A percentile compares a stretch with the other conserved stretches of the same genome.
phyloP scores from a whole-genome alignment of 768 basidiomycete species.

The Lyophyllum shimeji region DNA sequence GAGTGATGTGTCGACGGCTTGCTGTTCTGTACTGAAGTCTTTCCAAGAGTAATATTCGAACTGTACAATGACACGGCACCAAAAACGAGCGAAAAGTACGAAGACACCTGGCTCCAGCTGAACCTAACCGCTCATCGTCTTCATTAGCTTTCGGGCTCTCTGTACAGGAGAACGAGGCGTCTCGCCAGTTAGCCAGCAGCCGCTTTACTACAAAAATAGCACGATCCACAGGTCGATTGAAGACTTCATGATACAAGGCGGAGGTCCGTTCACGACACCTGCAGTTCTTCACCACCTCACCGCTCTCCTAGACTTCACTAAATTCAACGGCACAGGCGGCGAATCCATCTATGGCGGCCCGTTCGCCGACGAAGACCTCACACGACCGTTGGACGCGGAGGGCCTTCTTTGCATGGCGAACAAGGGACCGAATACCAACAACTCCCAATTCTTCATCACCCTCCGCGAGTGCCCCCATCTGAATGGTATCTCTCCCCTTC shows the following conservation, averaged over 20 bases:
- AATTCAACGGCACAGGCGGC: constrained; percentile 76
- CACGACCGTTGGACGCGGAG: constrained; percentile 58
- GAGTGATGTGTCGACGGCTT: constrained; percentile 9
- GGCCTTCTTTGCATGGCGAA: constrained; percentile 93
- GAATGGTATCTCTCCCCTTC: constrained; percentile 47
- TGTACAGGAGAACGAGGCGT: constrained; percentile 86
- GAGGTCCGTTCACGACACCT: constrained; percentile 43
- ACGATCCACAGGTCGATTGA: constrained; percentile 79
- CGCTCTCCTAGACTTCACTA: constrained; percentile 61
- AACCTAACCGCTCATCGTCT: constrained; percentile 1
- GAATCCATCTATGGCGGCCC: constrained; percentile 78
- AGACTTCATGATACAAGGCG: constrained; percentile 80
- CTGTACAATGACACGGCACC: constrained; percentile 72
- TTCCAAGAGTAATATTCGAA: constrained; percentile 67
- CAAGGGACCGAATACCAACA: constrained; percentile 79
- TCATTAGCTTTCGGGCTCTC: constrained; percentile 72
- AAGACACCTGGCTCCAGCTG: not conserved
- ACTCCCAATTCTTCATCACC: constrained; percentile 86
- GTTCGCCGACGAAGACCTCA: constrained; percentile 79
- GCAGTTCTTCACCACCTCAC: not conserved
- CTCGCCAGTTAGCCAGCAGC: constrained; percentile 56
- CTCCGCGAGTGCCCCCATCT: constrained; percentile 73
- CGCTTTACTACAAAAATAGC: constrained; percentile 81
- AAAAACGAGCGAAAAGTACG: constrained; percentile 80
- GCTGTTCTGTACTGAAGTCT: constrained; percentile 6